Conservation (phyloP, 306 rosid species). For the Pterocarpus macrocarpus region DNA sequence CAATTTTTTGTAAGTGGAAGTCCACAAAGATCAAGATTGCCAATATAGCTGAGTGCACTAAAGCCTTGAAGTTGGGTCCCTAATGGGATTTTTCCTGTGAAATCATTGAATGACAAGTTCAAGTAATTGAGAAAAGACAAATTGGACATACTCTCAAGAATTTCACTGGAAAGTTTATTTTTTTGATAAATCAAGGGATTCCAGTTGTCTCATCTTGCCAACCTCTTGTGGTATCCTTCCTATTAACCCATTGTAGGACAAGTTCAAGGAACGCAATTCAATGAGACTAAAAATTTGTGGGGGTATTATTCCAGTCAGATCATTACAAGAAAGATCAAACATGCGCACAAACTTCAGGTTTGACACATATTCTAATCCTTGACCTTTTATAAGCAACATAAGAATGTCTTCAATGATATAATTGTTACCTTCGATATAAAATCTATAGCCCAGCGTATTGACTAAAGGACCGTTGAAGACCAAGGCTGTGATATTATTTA, state of each 20-base stretch:
- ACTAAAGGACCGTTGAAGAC: not conserved
- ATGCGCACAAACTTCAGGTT: not conserved
- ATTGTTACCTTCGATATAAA: fast-evolving
- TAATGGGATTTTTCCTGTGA: no score
- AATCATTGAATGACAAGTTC: slow-evolving; percentile 51
- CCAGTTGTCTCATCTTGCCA: slow-evolving; percentile 35
- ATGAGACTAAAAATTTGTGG: no score
- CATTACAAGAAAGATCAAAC: slow-evolving; percentile 25
- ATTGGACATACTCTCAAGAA: slow-evolving; percentile 40
- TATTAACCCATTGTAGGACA: slow-evolving; percentile 32
- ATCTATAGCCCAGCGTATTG: not conserved
- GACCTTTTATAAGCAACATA: slow-evolving; percentile 4
- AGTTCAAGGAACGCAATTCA: slow-evolving; percentile 26
- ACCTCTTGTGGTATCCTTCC: slow-evolving; percentile 23
- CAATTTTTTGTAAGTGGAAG: slow-evolving; percentile 44
- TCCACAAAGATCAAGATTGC: slow-evolving; percentile 18
- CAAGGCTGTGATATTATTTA: not conserved
- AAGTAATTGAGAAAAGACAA: slow-evolving; percentile 35
- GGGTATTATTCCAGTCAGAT: slow-evolving; percentile 16
- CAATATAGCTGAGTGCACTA: no score
- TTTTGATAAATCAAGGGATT: slow-evolving; percentile 50
- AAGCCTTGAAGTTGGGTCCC: no score
- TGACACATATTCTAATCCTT: not conserved
- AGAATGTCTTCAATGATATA: not conserved
- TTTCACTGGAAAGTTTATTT: slow-evolving; percentile 41